Conservation (phyloP, 106 monocot species). For the Dendrobium chrysotoxum region DNA sequence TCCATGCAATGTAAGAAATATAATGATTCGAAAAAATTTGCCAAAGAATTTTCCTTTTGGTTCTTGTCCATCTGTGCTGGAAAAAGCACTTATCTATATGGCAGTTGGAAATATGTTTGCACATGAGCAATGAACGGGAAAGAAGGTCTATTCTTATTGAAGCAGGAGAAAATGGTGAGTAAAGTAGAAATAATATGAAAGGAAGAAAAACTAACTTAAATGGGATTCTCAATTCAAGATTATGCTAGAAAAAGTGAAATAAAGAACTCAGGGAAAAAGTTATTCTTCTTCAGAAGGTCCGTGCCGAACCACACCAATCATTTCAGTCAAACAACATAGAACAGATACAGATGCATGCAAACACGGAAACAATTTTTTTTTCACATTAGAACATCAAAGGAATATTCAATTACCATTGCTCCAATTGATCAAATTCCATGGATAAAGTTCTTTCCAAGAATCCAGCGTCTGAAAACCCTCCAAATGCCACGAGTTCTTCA, state of each 20-base stretch:
- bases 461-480: constrained; percentile 74
- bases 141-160: neutral
- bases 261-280: no score
- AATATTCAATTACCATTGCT: constrained; percentile 43
- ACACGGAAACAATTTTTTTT: neutral
- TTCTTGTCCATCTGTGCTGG: neutral
- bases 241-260: no score
- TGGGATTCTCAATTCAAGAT: no score
- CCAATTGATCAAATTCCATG: constrained; percentile 62
- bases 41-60: neutral
- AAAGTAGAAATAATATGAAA: neutral
- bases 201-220: neutral
- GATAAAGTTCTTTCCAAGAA: constrained; percentile 65
- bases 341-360: neutral
- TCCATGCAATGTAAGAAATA: neutral
- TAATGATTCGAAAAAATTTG: neutral
- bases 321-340: neutral
- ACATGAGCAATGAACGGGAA: neutral
- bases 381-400: neutral
- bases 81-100: neutral
- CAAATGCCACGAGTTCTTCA: constrained; percentile 74
- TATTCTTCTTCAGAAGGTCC: neutral
- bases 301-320: neutral
- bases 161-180: neutral
- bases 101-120: neutral